A percentile compares a stretch with the other conserved stretches of the same genome.
Evolutionary conservation across 371 early-diverging fungal species (phyloP).

Genomic region (Mucor sp.): DNA sequence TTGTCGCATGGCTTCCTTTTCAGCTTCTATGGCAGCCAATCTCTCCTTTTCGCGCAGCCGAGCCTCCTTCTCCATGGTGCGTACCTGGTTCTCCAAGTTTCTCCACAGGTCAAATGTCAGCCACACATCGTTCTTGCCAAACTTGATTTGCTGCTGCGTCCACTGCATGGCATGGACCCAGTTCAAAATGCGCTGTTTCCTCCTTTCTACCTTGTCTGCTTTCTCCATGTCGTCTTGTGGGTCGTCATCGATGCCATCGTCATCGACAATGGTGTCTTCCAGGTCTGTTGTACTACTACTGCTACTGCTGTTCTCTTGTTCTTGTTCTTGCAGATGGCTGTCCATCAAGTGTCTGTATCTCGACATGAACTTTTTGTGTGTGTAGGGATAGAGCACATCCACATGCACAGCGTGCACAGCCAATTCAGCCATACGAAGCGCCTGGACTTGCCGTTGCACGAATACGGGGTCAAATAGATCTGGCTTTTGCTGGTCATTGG

Average conservation of each 20-base stretch:
- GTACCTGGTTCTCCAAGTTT: conserved; percentile 73
- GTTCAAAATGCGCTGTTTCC: not conserved
- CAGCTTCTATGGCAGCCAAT: conserved; percentile 27
- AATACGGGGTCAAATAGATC: conserved; percentile 29
- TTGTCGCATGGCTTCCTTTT: conserved; percentile 33
- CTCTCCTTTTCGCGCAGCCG: conserved; percentile 45
- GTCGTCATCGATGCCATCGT: conserved; percentile 2
- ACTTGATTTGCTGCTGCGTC: conserved; percentile 26
- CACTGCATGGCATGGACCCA: conserved; percentile 40
- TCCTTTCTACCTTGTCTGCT: not conserved
- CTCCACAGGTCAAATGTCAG: conserved; percentile 73
- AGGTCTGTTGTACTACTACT: not conserved
- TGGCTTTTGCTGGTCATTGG: conserved; percentile 34
- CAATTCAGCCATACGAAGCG: conserved; percentile 39
- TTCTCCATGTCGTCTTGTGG: not conserved
- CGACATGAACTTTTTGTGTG: conserved; percentile 54
- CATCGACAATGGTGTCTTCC: not conserved
- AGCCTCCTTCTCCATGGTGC: conserved; percentile 70
- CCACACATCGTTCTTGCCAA: conserved; percentile 62
- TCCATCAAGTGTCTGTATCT: conserved; percentile 50
- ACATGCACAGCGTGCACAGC: conserved; percentile 30
- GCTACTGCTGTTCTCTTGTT: not conserved
- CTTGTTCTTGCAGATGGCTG: not conserved
- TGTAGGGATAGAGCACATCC: conserved; percentile 37
- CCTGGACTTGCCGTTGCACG: conserved; percentile 51